Base-by-base conservation (phyloP, 106 monocot species). In the Dioscorea dumetorum region DNA sequence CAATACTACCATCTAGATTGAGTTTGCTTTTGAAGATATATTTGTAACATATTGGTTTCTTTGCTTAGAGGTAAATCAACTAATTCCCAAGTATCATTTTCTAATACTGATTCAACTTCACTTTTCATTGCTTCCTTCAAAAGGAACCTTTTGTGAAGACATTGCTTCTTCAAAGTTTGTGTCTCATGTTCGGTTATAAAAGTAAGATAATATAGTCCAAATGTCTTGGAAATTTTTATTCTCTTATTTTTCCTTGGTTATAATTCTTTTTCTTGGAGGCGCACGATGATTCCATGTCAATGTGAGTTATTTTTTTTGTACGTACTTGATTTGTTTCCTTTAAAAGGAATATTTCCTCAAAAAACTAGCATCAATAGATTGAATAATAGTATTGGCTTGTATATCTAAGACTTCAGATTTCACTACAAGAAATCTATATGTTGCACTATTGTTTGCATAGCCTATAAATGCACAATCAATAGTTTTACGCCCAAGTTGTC, bases 271-370 rank as follows among this genome's bases (percentile, higher is more conserved):
- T 53, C 18, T 4, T 16, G 53, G 14, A 16, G 5, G 14, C 18
- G 4, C 3, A 13, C 14, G 53, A 16, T 7, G 53, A 53, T 2
- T 4, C 8, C 4, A 4, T 10, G 14, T 53, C 53, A 53, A 2
- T 53, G 2, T 53, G 16, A 53, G 2, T 18, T 16, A 3, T 10
- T 53, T 53, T 18, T 16, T 16, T 3, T 16, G 14, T 53, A 4
- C 14, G 13, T 53, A 10, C 24, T 49, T 24, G 60, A 60, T 49
- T 49, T 22, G 34, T 49, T 61, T 14, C 7, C 49, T 71, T 61
- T 71, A 16, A 16, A 61, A 71, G 71, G 20, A 61, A 71, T 71
- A 1, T 71, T 18, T 61, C 0, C 61, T 71, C 71, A 61, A 19
- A 61, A 24, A 60, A 71, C 17, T 50, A 22, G 28, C 60, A 49